phyloP scores from a whole-genome alignment of 345 rosid species.

The Boechera divaricarpa region DNA sequence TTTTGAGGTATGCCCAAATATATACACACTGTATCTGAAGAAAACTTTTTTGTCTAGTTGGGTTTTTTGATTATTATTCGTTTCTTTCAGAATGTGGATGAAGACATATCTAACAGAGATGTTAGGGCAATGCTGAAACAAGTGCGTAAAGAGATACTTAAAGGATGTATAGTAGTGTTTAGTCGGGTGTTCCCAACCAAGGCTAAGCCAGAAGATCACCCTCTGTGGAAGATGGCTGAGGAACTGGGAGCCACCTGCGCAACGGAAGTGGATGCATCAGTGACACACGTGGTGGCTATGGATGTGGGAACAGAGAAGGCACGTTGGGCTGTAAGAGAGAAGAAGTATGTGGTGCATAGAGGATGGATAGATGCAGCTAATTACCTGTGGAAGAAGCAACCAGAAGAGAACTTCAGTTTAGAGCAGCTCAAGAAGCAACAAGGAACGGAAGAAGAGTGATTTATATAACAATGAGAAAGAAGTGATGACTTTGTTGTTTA shows the following conservation, averaged over 20 bases:
- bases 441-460: conserved; percentile 19
- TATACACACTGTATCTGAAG: neutral
- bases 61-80: neutral
- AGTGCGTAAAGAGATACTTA: conserved; percentile 64
- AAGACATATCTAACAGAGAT: conserved; percentile 58
- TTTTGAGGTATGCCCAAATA: conserved; percentile 56
- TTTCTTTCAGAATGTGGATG: conserved; percentile 40
- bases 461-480: neutral
- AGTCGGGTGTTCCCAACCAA: conserved; percentile 78
- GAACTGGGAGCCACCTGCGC: conserved; percentile 48
- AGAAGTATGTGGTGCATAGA: conserved; percentile 46
- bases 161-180: conserved; percentile 75
- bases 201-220: conserved; percentile 63
- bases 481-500: too few relatives aligned
- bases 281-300: conserved; percentile 48
- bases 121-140: conserved; percentile 68
- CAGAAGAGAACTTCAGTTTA: conserved; percentile 48
- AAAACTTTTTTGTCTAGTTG: neutral
- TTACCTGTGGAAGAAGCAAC: conserved; percentile 48
- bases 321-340: conserved; percentile 43
- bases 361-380: conserved; percentile 50
- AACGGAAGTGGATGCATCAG: conserved; percentile 40
- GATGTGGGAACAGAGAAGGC: conserved; percentile 47
- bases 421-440: conserved; percentile 43
- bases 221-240: conserved; percentile 78